A percentile compares a stretch with the other conserved stretches of the same genome.
phyloP scores from a whole-genome alignment of 1,284 basidiomycete genomes.

The Boletus calvinii region DNA sequence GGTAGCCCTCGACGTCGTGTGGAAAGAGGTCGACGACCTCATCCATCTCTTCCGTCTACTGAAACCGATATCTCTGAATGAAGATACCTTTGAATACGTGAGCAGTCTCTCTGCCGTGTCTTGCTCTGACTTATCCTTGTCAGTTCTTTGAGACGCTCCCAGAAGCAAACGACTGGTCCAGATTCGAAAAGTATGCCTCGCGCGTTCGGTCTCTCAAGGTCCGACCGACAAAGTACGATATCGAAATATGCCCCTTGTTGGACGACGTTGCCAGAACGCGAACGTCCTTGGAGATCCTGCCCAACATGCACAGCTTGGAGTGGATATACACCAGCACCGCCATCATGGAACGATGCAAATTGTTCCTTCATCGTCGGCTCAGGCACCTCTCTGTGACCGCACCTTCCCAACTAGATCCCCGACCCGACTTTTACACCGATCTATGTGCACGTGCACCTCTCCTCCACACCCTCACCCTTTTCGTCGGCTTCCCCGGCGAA shows the following conservation, averaged over 20 bases:
- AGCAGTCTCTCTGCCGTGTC: neutral
- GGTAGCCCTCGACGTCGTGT: conserved; percentile 50
- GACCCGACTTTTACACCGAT: conserved; percentile 46
- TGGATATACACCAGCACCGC: conserved; percentile 34
- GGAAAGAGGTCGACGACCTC: conserved; percentile 49
- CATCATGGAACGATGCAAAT: conserved; percentile 36
- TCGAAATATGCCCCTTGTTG: conserved; percentile 35
- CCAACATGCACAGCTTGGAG: conserved; percentile 49
- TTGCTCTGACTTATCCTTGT: neutral
- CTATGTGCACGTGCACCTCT: conserved; percentile 52
- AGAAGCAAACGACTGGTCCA: conserved; percentile 53
- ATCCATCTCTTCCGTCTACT: conserved; percentile 47
- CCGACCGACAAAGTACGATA: conserved; percentile 3
- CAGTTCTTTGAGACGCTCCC: conserved; percentile 45
- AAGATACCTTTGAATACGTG: conserved; percentile 24
- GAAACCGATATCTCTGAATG: conserved; percentile 32
- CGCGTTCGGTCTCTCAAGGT: conserved; percentile 49
- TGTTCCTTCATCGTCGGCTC: conserved; percentile 47
- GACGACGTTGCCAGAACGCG: conserved; percentile 57
- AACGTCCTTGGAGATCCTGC: conserved; percentile 50
- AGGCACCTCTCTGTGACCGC: conserved; percentile 31
- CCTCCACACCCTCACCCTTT: conserved; percentile 45
- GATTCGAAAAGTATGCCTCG: conserved; percentile 52
- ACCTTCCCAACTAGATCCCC: conserved; percentile 14
- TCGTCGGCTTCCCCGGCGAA: conserved; percentile 37